phyloP scores from a whole-genome alignment of 306 rosid genomes.

The Sechiopsis laciniata region DNA sequence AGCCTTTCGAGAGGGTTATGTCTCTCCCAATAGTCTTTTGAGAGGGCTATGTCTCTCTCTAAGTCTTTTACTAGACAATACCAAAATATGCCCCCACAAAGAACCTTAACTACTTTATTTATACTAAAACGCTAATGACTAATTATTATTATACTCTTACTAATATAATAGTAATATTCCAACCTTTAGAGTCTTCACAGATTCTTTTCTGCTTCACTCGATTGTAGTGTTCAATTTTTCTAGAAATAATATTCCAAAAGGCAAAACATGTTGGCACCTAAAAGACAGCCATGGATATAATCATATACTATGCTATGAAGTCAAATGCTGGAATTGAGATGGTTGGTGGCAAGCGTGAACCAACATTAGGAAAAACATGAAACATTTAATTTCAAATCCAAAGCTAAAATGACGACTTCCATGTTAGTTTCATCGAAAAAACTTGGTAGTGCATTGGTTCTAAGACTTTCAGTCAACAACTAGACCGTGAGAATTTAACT shows the following conservation, averaged over 20 bases:
- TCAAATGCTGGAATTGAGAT: constrained; percentile 2
- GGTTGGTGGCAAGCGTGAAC: neutral
- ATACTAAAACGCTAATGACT: too few relatives aligned
- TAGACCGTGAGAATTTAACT: neutral
- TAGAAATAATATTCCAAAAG: neutral
- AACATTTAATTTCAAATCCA: neutral
- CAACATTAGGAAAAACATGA: neutral
- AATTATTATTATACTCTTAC: too few relatives aligned
- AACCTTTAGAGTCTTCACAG: too few relatives aligned
- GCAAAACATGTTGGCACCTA: neutral
- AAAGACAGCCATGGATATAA: neutral
- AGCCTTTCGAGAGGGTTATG: too few relatives aligned
- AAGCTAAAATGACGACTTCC: neutral
- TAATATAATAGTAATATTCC: too few relatives aligned
- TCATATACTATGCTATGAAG: neutral
- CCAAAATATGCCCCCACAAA: too few relatives aligned
- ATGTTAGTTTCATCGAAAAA: neutral
- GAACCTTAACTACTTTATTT: too few relatives aligned
- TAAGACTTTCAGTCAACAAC: neutral
- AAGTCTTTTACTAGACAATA: too few relatives aligned
- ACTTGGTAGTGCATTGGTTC: neutral
- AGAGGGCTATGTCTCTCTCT: too few relatives aligned
- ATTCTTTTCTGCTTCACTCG: neutral
- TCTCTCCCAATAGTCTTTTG: too few relatives aligned
- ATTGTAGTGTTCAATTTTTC: neutral